Percentiles rank a stretch among this genome's conserved stretches.
Conservation (phyloP, 225 moss, liverwort and hornwort genomes). For the Physcomitrium patens region DNA sequence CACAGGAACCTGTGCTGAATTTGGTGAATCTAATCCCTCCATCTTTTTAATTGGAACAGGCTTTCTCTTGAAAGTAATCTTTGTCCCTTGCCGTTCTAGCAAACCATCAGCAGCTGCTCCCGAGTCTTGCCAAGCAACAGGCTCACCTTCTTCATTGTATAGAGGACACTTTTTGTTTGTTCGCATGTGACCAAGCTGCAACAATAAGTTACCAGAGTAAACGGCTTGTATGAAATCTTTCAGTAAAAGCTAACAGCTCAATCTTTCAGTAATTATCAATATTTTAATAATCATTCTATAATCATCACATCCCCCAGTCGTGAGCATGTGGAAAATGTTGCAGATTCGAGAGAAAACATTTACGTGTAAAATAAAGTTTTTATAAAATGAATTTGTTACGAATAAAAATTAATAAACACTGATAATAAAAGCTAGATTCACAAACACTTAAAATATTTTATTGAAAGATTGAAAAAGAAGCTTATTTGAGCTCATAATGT, state of each 20-base stretch:
- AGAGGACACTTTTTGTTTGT: constrained; percentile 98
- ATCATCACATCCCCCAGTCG: neutral
- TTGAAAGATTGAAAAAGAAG: neutral
- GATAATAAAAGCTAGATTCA: too few species aligned
- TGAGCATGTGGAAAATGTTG: too few species aligned
- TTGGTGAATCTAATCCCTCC: constrained; percentile 73
- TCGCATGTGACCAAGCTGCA: constrained; percentile 98
- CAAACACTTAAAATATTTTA: too few species aligned
- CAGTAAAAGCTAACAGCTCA: too few species aligned
- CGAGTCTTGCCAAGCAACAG: constrained; percentile 73
- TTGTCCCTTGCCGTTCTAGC: constrained; percentile 89
- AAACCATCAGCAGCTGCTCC: constrained; percentile 80
- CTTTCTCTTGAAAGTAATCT: constrained; percentile 89
- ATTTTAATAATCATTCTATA: too few species aligned
- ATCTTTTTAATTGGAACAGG: constrained; percentile 50
- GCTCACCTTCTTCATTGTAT: constrained; percentile 94
- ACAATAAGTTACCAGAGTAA: constrained; percentile 16
- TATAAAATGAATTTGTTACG: too few species aligned
- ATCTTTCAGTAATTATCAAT: neutral
- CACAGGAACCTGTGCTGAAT: constrained; percentile 33
- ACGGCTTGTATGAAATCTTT: constrained; percentile 6
- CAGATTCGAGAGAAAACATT: too few species aligned
- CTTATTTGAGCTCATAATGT: neutral
- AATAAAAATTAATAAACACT: too few species aligned
- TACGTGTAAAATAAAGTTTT: too few species aligned